These are phyloP conservation scores for Mycena maculata DNA, from an alignment of 768 basidiomycete genomes.

Conservation along the genomic window DNA sequence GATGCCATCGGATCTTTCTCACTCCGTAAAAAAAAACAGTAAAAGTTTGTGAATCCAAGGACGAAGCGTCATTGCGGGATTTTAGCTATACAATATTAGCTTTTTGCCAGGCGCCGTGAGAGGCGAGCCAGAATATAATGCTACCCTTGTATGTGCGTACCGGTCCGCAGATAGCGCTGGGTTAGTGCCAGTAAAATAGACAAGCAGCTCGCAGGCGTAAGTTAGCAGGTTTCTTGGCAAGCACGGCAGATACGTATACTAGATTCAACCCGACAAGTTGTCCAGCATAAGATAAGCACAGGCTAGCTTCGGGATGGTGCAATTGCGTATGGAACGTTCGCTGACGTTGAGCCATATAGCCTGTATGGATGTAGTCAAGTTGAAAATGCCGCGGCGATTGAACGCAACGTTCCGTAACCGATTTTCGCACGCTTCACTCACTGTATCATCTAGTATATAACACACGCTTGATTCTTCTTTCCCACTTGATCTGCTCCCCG, in stretches of 20 bases:
- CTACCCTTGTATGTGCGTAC: not conserved
- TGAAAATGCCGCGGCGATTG: constrained; percentile 19
- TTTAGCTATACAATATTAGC: constrained; percentile 15
- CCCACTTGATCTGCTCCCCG: not conserved
- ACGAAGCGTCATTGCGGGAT: constrained; percentile 10
- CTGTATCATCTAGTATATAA: constrained; percentile 1
- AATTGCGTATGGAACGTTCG: not conserved
- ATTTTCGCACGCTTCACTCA: too few relatives aligned
- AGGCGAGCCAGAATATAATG: not conserved
- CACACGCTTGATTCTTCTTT: not conserved
- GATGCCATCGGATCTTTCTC: constrained; percentile 5
- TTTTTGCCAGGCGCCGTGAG: too few relatives aligned
- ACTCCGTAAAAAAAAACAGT: constrained; percentile 22
- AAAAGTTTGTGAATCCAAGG: not conserved
- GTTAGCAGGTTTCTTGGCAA: constrained; percentile 3
- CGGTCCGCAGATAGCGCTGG: not conserved
- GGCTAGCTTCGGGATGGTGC: constrained; percentile 30
- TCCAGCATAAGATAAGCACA: constrained; percentile 18
- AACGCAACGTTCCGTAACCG: constrained; percentile 1
- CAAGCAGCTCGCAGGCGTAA: constrained; percentile 12
- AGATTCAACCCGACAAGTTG: constrained; percentile 2
- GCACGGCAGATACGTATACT: constrained; percentile 18
- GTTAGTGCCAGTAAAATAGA: not conserved
- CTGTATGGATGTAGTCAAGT: not conserved
- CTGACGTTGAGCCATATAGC: constrained; percentile 6